Evolutionary conservation across 176 grass and related monocot genomes (phyloP), one percentile per base, ranked within the genome.

Genomic region (Ampelocalamus luodianensis): DNA sequence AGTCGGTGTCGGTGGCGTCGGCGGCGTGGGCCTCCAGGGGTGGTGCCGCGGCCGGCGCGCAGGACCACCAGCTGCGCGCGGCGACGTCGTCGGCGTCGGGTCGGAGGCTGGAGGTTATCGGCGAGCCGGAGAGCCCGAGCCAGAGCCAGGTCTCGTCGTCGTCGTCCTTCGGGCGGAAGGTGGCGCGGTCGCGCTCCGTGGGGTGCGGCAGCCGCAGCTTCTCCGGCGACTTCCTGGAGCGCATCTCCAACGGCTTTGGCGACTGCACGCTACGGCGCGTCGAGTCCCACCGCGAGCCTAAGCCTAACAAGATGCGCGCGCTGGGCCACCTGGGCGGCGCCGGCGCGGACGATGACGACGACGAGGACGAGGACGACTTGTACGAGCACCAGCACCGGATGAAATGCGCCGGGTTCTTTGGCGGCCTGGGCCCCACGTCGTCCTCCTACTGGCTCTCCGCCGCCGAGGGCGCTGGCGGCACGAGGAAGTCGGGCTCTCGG

Each of bases 151-250:
- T 54, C 71, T 86, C 87, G 6, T 88, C 87, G 24, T 91, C 91
- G 0, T 91, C 94, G 0, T 97, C 94, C n/a, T 92, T 97, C 46
- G 91, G 91, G 6, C 76, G 94, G 74, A 97, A 97, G 83, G 91
- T 97, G 49, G 87, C 89, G 34, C 89, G 94, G 56, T 97, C 91
- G 38, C 78, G 94, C 76, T 97, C 94, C 38, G 94, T 97, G 16
- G 91, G 94, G 10, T 97, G 91, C 76, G 94, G 94, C 39, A 93
- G 91, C 75, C 82, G 92, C 79, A 94, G 85, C 79, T 97, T 97
- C 82, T 97, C 92, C 5, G 90, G 94, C 10, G 94, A 97, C 79
- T 97, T 97, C 76, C 86, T 97, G 22, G 94, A 97, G 85, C 87
- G 92, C 79, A 81, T 97, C 70, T 97, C 94, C 62, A 96, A 85